phyloP scores from a whole-genome alignment of 208 protist species.

The Leishmania mexicana region DNA sequence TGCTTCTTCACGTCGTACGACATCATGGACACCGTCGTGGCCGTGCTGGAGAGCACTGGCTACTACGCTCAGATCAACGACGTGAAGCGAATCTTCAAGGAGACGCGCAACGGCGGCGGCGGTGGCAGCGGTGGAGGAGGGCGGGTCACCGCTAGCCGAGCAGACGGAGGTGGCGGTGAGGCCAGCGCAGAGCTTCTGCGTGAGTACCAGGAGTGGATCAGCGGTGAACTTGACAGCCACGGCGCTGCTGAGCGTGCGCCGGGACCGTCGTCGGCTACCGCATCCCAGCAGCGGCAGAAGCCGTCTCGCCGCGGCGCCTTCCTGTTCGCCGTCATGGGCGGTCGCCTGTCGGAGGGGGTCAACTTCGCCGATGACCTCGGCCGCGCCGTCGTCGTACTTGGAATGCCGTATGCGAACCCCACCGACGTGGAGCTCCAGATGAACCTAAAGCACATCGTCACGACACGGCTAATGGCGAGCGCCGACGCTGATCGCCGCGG shows the following conservation, averaged over 20 bases:
- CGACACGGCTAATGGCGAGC: constrained; percentile 20
- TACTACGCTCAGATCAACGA: constrained; percentile 71
- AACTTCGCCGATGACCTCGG: constrained; percentile 98
- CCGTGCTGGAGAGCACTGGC: constrained; percentile 31
- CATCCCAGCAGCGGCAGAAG: neutral
- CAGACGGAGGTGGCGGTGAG: constrained; percentile 25
- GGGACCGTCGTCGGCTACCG: neutral
- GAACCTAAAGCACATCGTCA: constrained; percentile 76
- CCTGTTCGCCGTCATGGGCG: constrained; percentile 95
- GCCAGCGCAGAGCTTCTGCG: constrained; percentile 34
- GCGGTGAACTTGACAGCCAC: neutral
- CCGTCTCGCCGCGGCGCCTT: constrained; percentile 75
- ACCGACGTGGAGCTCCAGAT: constrained; percentile 90
- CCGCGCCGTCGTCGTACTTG: constrained; percentile 94
- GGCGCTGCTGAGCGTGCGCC: neutral
- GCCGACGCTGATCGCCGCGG: neutral
- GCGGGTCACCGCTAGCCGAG: neutral
- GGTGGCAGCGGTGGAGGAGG: neutral
- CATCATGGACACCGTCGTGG: constrained; percentile 67
- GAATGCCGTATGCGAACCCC: constrained; percentile 96
- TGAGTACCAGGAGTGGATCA: constrained; percentile 66
- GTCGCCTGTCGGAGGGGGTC: constrained; percentile 98
- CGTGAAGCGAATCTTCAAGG: constrained; percentile 87
- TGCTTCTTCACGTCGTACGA: constrained; percentile 95
- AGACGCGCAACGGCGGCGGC: constrained; percentile 37